These are phyloP conservation scores for Suhomyces faveliae DNA, from an alignment of 805 yeast genomes.

Conservation along the genomic window DNA sequence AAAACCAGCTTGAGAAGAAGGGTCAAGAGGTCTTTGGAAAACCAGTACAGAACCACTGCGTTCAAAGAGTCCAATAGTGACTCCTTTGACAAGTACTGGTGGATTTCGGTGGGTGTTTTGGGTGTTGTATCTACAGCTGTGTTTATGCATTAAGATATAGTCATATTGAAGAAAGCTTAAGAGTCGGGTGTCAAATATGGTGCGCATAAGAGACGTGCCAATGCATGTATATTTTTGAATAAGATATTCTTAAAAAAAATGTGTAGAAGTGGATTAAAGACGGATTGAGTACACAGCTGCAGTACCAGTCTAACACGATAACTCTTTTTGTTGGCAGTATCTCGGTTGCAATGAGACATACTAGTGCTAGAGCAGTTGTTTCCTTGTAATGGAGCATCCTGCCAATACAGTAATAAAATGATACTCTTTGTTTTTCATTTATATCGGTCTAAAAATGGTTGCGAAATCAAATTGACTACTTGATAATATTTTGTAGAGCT, in stretches of 20 bases:
- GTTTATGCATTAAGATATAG: slow-evolving; percentile 16
- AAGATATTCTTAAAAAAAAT: neutral
- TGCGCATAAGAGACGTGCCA: neutral
- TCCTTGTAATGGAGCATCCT: too few relatives aligned
- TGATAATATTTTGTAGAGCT: too few relatives aligned
- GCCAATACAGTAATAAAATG: too few relatives aligned
- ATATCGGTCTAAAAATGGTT: too few relatives aligned
- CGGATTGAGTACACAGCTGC: too few relatives aligned
- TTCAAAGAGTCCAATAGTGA: slow-evolving; percentile 39
- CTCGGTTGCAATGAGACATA: too few relatives aligned
- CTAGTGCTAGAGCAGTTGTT: too few relatives aligned
- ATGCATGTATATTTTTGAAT: neutral
- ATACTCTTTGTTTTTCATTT: too few relatives aligned
- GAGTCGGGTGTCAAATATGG: neutral
- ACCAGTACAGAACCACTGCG: slow-evolving; percentile 77
- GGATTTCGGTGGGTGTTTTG: slow-evolving; percentile 47
- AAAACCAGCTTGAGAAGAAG: slow-evolving; percentile 36
- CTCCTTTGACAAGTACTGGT: slow-evolving; percentile 52
- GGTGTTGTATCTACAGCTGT: slow-evolving; percentile 39
- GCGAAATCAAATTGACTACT: too few relatives aligned
- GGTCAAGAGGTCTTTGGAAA: slow-evolving; percentile 74
- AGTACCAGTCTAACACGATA: too few relatives aligned
- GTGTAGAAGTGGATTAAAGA: too few relatives aligned
- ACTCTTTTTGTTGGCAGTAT: too few relatives aligned
- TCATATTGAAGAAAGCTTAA: neutral